phyloP scores from a whole-genome alignment of 306 rosid genomes.

The Cyamopsis tetragonoloba region DNA sequence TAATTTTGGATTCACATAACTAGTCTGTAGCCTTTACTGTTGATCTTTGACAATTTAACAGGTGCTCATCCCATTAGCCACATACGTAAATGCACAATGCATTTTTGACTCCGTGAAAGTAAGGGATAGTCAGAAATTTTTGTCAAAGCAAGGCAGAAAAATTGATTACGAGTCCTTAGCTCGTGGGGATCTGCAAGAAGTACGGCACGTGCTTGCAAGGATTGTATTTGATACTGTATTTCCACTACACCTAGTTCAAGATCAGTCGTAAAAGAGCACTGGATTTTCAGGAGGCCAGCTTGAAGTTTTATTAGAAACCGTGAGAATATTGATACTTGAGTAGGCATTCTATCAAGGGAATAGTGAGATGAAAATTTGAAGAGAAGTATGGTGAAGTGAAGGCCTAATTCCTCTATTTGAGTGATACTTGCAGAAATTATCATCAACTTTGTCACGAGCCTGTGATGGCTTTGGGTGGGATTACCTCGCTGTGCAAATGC shows the following conservation, averaged over 20 bases:
- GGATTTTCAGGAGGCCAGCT: neutral
- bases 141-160: slow-evolving; percentile 52
- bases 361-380: slow-evolving; percentile 5
- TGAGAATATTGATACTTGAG: slow-evolving; percentile 16
- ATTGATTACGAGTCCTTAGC: slow-evolving; percentile 51
- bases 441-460: neutral
- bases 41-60: slow-evolving; percentile 38
- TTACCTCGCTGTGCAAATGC: neutral
- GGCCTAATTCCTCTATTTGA: slow-evolving; percentile 14
- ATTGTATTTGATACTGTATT: slow-evolving; percentile 65
- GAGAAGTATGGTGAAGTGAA: slow-evolving; percentile 1
- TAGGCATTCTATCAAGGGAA: neutral
- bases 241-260: slow-evolving; percentile 38
- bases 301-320: neutral
- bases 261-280: slow-evolving; percentile 10
- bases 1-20: neutral
- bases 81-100: slow-evolving; percentile 48
- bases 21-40: slow-evolving; percentile 6
- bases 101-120: slow-evolving; percentile 46
- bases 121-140: slow-evolving; percentile 24
- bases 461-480: neutral
- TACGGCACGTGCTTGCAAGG: slow-evolving; percentile 70
- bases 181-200: slow-evolving; percentile 45
- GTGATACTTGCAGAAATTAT: slow-evolving; percentile 3
- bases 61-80: slow-evolving; percentile 66